phyloP scores from a whole-genome alignment of 1,284 basidiomycete genomes.

The Leccinum huronense region DNA sequence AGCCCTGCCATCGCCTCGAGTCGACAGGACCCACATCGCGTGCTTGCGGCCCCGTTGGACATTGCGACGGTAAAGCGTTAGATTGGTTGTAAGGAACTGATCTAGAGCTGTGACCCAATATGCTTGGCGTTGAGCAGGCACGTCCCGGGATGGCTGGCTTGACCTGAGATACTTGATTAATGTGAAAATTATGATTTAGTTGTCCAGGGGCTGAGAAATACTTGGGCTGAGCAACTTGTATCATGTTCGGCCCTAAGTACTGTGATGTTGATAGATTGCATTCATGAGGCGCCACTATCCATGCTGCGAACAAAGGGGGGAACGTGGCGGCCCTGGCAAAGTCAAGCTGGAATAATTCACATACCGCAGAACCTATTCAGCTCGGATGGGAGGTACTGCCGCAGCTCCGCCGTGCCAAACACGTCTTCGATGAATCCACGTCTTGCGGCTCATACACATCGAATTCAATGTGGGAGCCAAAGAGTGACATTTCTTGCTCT shows the following conservation, averaged over 20 bases:
- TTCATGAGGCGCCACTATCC: not conserved
- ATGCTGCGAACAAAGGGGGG: not conserved
- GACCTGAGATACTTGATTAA: not conserved
- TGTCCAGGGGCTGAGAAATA: not conserved
- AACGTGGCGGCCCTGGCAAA: not conserved
- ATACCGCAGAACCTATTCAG: not conserved
- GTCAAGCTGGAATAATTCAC: not conserved
- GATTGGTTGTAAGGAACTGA: not conserved
- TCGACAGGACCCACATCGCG: not conserved
- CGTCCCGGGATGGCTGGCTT: not conserved
- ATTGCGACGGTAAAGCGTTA: not conserved
- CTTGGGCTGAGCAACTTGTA: not conserved
- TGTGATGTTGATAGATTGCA: not conserved
- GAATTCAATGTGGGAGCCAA: not conserved
- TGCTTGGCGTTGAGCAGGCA: not conserved
- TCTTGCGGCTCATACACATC: not conserved
- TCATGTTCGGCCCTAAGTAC: not conserved
- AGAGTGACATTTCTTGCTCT: not conserved
- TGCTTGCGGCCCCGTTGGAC: not conserved
- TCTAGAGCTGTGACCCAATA: not conserved
- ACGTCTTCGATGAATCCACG: not conserved
- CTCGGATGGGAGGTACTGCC: not conserved
- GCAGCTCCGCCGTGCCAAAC: not conserved
- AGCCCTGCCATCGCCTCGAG: not conserved
- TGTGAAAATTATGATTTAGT: not conserved